Conservation (phyloP, 1,139 yeast genomes). For the Komagataea norvegica region DNA sequence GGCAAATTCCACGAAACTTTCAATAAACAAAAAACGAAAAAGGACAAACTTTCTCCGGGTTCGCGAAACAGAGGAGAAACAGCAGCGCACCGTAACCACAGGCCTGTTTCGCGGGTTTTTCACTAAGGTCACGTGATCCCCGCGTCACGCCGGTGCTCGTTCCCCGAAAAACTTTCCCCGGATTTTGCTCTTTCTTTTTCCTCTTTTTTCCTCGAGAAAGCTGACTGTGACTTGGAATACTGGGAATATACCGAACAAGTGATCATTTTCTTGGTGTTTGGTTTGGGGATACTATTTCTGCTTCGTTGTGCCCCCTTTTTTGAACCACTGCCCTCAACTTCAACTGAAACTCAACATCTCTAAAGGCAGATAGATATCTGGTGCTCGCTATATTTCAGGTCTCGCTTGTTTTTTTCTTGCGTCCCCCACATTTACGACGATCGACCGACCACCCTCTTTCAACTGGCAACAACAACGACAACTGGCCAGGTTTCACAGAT, state of each 20-base stretch:
- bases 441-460: too few species aligned
- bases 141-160: background rate
- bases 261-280: too few species aligned
- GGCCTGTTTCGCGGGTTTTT: too few species aligned
- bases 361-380: too few species aligned
- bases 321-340: too few species aligned
- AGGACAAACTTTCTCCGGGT: background rate
- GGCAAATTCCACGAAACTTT: too few species aligned
- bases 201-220: constrained; percentile 1
- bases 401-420: background rate
- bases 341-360: too few species aligned
- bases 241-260: too few species aligned
- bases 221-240: constrained; percentile 1
- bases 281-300: too few species aligned
- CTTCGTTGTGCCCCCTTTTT: too few species aligned
- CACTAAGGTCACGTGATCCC: background rate
- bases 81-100: background rate
- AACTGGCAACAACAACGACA: too few species aligned
- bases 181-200: constrained; percentile 6
- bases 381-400: background rate
- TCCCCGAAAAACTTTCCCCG: constrained; percentile 7
- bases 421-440: constrained; percentile 1
- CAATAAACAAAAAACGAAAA: background rate
- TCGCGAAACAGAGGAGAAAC: background rate
- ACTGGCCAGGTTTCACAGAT: too few species aligned